Evolutionary conservation across 441 rosid species (phyloP), one percentile per base, ranked within the genome.

Genomic region (Jatropha multifida): DNA sequence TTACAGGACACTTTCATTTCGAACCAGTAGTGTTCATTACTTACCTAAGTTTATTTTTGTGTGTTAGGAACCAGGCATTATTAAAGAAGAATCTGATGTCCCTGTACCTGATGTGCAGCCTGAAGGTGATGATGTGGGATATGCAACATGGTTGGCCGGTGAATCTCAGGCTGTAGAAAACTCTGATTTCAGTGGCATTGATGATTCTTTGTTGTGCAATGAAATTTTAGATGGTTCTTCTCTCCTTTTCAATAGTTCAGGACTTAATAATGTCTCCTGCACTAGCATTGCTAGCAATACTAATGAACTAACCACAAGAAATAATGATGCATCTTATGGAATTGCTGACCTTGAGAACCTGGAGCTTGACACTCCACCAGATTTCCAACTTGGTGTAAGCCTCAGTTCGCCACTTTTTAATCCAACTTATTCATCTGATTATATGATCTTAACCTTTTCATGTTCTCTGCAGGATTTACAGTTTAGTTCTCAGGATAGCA

Each of bases 301-400:
- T 1, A 78, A 78, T 62, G 82, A 79, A 32, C 2, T 32, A 32
- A 32, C 32, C 2, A 32, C 32, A 32, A 32, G 32, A 65, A 46
- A 66, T 37, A 65, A 54, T 54, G 72, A 44, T 32, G 70, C 67
- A 13, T 32, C 81, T 18, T 83, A 42, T 72, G 88, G 90, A 61
- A 80, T 88, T 51, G 71, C 89, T 26, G 97, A 91, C 74, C 84
- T 88, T 1, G 94, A 81, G 73, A 90, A 86, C 76, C 84, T 88
- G 32, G 97, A 89, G 14, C 77, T 91, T 2, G 99, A 90, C 72
- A 85, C 87, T 15, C 94, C 97, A 2, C 97, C 97, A 44, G 97
- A 92, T 75, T 79, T 89, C 54, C 49, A 64, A 32, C 2, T 32
- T 32, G 32, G 32, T 69, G 99, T 91, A 86, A 90, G 89, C 76